These are phyloP conservation scores for Phalaenopsis aphrodite DNA, from an alignment of 106 monocot genomes.

Conservation along the genomic window DNA sequence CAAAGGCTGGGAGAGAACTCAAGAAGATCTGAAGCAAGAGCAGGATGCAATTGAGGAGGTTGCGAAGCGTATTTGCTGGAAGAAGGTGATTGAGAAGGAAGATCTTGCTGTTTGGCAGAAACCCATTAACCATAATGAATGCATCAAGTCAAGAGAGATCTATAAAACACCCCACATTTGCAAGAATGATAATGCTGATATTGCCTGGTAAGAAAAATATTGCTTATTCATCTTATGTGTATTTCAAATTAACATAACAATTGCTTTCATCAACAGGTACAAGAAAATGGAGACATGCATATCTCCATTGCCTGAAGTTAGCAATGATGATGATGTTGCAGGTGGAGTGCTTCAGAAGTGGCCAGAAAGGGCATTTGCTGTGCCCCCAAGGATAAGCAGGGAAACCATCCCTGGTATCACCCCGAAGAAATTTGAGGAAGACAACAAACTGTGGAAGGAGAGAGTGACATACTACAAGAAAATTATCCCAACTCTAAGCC, in stretches of 20 bases:
- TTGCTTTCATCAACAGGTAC: conserved; percentile 20
- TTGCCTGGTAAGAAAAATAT: conserved; percentile 10
- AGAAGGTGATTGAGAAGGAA: conserved; percentile 39
- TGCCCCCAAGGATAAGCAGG: conserved; percentile 32
- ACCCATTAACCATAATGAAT: conserved; percentile 42
- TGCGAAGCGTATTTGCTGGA: conserved; percentile 48
- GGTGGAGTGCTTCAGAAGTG: conserved; percentile 30
- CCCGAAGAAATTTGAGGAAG: conserved; percentile 22
- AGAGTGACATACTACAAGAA: conserved; percentile 23
- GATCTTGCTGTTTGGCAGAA: conserved; percentile 56
- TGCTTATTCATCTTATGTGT: not conserved
- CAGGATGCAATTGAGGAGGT: conserved; percentile 44
- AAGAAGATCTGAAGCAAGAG: conserved; percentile 50
- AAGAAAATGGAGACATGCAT: conserved; percentile 47
- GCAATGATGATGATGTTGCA: conserved; percentile 20
- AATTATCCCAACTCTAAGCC: conserved; percentile 22
- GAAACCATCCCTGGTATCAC: conserved; percentile 21
- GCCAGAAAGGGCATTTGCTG: conserved; percentile 32
- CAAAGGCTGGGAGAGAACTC: conserved; percentile 44
- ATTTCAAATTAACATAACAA: not conserved
- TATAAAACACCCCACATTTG: conserved; percentile 13
- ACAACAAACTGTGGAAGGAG: conserved; percentile 36
- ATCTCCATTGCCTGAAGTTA: conserved; percentile 37
- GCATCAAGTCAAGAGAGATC: conserved; percentile 15
- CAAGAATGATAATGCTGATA: conserved; percentile 13